Evolutionary conservation across 1,139 yeast species (phyloP).

Genomic region (Yamadazyma sp.): DNA sequence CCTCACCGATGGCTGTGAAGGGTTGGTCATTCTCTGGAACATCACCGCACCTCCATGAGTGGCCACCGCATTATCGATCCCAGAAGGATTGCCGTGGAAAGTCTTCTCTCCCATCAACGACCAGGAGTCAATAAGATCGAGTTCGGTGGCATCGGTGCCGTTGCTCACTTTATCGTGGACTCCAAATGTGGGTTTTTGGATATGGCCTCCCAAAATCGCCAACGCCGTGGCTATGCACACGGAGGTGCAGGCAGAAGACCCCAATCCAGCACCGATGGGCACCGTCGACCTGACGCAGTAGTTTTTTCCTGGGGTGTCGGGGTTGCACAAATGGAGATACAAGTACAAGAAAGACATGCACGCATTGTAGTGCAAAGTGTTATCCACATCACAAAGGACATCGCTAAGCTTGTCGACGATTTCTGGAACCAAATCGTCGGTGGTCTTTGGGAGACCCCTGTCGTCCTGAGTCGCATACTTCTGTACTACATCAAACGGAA

Average conservation of each 20-base stretch:
- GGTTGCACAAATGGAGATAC: constrained; percentile 57
- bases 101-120: constrained; percentile 92
- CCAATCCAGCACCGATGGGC: constrained; percentile 97
- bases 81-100: constrained; percentile 96
- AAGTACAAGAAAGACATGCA: constrained; percentile 84
- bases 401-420: constrained; percentile 50
- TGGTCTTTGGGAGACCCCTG: constrained; percentile 38
- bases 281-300: constrained; percentile 77
- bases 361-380: constrained; percentile 72
- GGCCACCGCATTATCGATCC: constrained; percentile 96
- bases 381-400: constrained; percentile 44
- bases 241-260: constrained; percentile 89
- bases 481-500: constrained; percentile 59
- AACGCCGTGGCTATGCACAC: constrained; percentile 84
- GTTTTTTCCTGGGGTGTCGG: constrained; percentile 47
- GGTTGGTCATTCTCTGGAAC: constrained; percentile 66
- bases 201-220: constrained; percentile 59
- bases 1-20: constrained; percentile 56
- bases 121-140: constrained; percentile 76
- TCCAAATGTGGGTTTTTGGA: constrained; percentile 31
- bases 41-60: constrained; percentile 94
- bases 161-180: constrained; percentile 27
- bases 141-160: constrained; percentile 42
- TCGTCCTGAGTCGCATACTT: constrained; percentile 16
- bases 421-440: constrained; percentile 61